Evolutionary conservation across 768 basidiomycete species (phyloP).

Genomic region (Cystobasidium onofrii): DNA sequence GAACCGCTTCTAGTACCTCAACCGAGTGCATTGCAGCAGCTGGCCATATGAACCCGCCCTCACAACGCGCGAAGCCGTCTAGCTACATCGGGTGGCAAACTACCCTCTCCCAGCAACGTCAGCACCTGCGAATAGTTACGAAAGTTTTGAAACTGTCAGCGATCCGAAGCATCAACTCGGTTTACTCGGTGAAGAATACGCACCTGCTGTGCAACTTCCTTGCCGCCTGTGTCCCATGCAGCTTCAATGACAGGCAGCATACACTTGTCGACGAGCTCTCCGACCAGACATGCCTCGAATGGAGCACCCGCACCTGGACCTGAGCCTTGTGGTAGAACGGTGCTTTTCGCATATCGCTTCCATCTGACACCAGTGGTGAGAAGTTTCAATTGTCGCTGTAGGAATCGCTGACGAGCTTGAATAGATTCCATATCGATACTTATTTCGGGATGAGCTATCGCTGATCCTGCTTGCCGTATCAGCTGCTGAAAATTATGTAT

Average conservation of each 20-base stretch:
- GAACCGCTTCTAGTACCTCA: no score
- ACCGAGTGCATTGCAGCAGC: neutral
- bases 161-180: no score
- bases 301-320: conserved; percentile 36
- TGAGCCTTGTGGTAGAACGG: conserved; percentile 25
- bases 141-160: no score
- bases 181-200: no score
- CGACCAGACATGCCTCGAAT: conserved; percentile 41
- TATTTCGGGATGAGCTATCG: conserved; percentile 41
- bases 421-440: conserved; percentile 47
- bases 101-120: neutral
- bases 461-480: conserved; percentile 33
- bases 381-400: conserved; percentile 45
- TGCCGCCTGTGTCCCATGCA: conserved; percentile 47
- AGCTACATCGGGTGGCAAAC: neutral
- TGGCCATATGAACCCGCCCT: neutral
- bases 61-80: neutral
- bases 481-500: conserved; percentile 32
- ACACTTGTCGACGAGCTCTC: conserved; percentile 45
- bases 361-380: conserved; percentile 45
- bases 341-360: conserved; percentile 41
- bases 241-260: conserved; percentile 45
- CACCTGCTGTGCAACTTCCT: conserved; percentile 44
- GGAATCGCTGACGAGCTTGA: conserved; percentile 44
- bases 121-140: conserved; percentile 32